Conservation (phyloP, 140 eudicot species). For the Erigeron philadelphicus region DNA sequence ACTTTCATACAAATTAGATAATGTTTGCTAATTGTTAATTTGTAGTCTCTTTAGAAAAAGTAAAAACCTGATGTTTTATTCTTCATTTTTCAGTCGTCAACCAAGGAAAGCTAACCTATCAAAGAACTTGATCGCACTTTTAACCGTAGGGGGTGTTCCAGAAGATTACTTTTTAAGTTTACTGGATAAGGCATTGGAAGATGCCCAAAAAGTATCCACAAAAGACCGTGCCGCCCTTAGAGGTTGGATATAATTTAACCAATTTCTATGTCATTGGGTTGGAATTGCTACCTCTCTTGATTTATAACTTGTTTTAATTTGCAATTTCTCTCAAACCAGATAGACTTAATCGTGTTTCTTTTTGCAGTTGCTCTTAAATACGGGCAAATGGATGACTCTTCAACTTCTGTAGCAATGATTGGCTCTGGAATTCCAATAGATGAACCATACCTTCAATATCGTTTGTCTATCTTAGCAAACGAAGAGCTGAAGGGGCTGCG, state of each 20-base stretch:
- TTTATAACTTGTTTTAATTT: conserved; percentile 7
- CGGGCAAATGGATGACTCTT: conserved; percentile 46
- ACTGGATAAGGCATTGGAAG: conserved; percentile 44
- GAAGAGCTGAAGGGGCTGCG: conserved; percentile 44
- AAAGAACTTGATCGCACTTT: conserved; percentile 56
- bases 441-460: conserved; percentile 59
- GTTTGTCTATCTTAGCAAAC: conserved; percentile 37
- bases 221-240: conserved; percentile 56
- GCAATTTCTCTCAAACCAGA: neutral
- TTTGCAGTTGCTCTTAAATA: conserved; percentile 52
- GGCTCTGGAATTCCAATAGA: conserved; percentile 57
- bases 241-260: conserved; percentile 38
- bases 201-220: conserved; percentile 35
- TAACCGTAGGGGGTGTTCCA: conserved; percentile 77
- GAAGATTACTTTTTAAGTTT: conserved; percentile 37
- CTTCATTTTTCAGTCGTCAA: conserved; percentile 44
- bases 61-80: neutral
- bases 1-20: neutral
- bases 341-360: conserved; percentile 6
- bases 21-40: too few species aligned
- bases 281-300: neutral
- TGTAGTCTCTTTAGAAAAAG: neutral
- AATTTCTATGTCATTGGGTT: neutral
- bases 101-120: conserved; percentile 53
- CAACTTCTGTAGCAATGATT: conserved; percentile 54